phyloP scores from a whole-genome alignment of 1,284 basidiomycete genomes.

The Athelia psychrophila region DNA sequence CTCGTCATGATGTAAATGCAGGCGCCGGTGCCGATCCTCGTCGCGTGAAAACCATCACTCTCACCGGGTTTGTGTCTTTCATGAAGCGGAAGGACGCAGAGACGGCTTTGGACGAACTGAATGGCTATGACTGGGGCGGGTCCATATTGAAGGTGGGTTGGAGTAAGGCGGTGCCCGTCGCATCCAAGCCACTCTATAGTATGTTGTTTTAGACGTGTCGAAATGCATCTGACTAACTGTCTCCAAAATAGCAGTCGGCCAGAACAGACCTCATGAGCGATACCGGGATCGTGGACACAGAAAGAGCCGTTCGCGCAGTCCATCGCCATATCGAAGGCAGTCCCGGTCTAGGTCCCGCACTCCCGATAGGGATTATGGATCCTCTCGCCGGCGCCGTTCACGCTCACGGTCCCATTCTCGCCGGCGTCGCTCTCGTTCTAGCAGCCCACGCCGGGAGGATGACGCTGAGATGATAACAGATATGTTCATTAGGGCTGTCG shows the following conservation, averaged over 20 bases:
- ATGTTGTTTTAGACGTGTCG: conserved; percentile 20
- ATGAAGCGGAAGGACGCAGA: conserved; percentile 94
- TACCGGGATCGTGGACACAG: conserved; percentile 3
- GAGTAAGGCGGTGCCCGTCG: conserved; percentile 93
- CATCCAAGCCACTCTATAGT: conserved; percentile 81
- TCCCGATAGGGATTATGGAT: conserved; percentile 29
- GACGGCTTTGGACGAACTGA: conserved; percentile 78
- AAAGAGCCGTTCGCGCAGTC: conserved; percentile 35
- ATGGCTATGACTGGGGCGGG: conserved; percentile 92
- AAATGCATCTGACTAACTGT: neutral
- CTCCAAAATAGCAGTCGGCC: conserved; percentile 22
- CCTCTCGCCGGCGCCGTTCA: conserved; percentile 34
- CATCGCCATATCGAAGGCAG: conserved; percentile 32
- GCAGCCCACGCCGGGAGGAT: conserved; percentile 37
- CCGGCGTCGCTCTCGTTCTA: conserved; percentile 30
- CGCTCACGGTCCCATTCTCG: conserved; percentile 30
- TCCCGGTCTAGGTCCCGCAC: conserved; percentile 45
- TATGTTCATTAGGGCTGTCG: conserved; percentile 82
- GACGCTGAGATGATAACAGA: conserved; percentile 72
- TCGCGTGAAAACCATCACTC: conserved; percentile 62
- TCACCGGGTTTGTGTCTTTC: conserved; percentile 94
- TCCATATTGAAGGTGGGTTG: conserved; percentile 84
- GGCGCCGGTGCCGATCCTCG: conserved; percentile 73
- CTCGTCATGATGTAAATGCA: conserved; percentile 58
- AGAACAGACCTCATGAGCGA: conserved; percentile 5